Conservation (phyloP, 139 green algal genomes). For the Coelastrella sp. region DNA sequence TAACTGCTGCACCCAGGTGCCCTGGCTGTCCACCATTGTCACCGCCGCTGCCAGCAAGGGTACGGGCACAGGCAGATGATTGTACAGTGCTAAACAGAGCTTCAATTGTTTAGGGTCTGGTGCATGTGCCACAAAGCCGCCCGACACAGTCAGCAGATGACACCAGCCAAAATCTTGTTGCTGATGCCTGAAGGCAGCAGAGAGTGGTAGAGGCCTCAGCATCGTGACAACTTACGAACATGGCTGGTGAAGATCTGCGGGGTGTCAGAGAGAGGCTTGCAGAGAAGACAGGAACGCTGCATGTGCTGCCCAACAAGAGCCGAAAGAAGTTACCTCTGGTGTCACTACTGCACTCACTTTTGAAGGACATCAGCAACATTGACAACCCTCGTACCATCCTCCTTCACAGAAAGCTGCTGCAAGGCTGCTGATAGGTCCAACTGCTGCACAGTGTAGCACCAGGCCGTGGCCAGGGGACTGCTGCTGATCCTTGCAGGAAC, state of each 20-base stretch:
- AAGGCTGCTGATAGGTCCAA: constrained; percentile 50
- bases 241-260: too few relatives aligned
- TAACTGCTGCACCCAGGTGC: background rate
- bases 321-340: background rate
- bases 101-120: constrained; percentile 42
- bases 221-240: background rate
- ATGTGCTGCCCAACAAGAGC: background rate
- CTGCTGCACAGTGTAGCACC: constrained; percentile 48
- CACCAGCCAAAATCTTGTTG: constrained; percentile 67
- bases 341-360: constrained; percentile 31
- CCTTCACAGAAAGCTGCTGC: constrained; percentile 19
- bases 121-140: constrained; percentile 41
- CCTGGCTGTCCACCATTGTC: constrained; percentile 39
- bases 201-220: background rate
- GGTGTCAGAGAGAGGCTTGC: too few relatives aligned
- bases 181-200: constrained; percentile 30
- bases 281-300: too few relatives aligned
- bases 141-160: constrained; percentile 49
- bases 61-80: constrained; percentile 53
- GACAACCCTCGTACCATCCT: background rate
- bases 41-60: constrained; percentile 42
- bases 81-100: constrained; percentile 51
- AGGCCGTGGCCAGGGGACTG: background rate
- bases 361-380: constrained; percentile 50
- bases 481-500: background rate